Conservation (phyloP, 176 grass and related monocot species). For the bread wheat (Triticum aestivum) region IWGSC_CS_RefSeq_v2.1 NC_057814.1:395053073-395053572, state of each 20-base stretch:
- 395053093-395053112: neutral
- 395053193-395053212: conserved; percentile 25
- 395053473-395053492: no score
- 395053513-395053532: no score
- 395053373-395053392: no score
- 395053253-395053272: neutral
- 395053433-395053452: no score
- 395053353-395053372: neutral
- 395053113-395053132: neutral
- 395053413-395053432: no score
- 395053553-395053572: no score
- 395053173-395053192: neutral
- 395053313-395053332: neutral
- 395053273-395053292: neutral
- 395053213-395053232: conserved; percentile 13
- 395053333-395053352: neutral
- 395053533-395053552: no score
- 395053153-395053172: neutral
- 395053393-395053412: no score
- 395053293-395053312: conserved; percentile 13
- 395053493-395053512: no score
- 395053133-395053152: neutral
- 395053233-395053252: neutral
- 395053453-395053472: no score
- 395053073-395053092: neutral